These are phyloP conservation scores for Pichia phayaonensis DNA, from an alignment of 805 yeast species.

Conservation along the genomic window DNA sequence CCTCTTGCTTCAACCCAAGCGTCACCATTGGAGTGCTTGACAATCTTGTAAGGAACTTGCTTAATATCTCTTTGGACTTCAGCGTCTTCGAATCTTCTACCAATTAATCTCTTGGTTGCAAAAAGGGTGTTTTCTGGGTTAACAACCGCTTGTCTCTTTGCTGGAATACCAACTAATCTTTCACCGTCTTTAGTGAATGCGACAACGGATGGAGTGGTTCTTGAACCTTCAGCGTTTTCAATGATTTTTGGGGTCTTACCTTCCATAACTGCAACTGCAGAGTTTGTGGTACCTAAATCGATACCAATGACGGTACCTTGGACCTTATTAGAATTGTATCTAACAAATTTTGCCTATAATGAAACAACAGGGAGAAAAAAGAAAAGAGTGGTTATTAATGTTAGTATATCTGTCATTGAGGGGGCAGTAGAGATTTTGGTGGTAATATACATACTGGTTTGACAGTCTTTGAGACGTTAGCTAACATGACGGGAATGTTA, in stretches of 20 bases:
- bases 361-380: background rate
- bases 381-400: background rate
- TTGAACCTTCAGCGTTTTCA: conserved; percentile 70
- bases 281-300: conserved; percentile 80
- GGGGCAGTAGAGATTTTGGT: too few species aligned
- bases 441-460: conserved; percentile 21
- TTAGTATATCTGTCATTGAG: background rate
- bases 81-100: conserved; percentile 57
- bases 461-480: conserved; percentile 27
- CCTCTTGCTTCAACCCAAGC: conserved; percentile 56
- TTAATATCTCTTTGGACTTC: conserved; percentile 64
- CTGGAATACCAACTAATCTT: conserved; percentile 57
- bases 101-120: conserved; percentile 77
- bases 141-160: conserved; percentile 69
- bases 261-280: conserved; percentile 74
- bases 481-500: conserved; percentile 20
- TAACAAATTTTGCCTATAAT: conserved; percentile 16
- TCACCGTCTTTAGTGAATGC: conserved; percentile 48
- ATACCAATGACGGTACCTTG: conserved; percentile 59
- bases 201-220: conserved; percentile 76
- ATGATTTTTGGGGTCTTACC: conserved; percentile 57
- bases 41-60: conserved; percentile 56
- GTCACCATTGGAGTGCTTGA: conserved; percentile 54
- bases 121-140: conserved; percentile 74
- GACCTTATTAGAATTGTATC: conserved; percentile 30